These are phyloP conservation scores for Epicoccum nigrum DNA, from an alignment of 2,329 filamentous ascomycete species.

Conservation along the genomic window DNA sequence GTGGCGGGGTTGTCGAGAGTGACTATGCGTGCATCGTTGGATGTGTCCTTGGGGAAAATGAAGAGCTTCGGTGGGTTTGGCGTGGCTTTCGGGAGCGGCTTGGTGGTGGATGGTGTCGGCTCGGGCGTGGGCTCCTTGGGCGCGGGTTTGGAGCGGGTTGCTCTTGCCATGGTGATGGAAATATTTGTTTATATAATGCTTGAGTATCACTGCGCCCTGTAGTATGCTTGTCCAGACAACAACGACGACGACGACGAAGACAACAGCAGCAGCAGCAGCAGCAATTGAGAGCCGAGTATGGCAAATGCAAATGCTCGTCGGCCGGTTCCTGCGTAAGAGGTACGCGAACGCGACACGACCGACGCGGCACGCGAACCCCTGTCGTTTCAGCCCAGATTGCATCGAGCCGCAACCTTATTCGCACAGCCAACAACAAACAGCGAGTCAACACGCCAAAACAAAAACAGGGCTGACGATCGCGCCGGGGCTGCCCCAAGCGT, in stretches of 20 bases:
- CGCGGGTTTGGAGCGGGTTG: constrained; percentile 44
- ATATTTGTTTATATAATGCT: neutral
- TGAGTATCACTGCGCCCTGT: too few species aligned
- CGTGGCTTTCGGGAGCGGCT: constrained; percentile 45
- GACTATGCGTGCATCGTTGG: constrained; percentile 60
- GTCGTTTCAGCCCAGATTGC: constrained; percentile 37
- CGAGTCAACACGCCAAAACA: constrained; percentile 17
- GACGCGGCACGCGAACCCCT: constrained; percentile 35
- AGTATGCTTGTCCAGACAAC: too few species aligned
- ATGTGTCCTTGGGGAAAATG: constrained; percentile 61
- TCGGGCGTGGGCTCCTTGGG: constrained; percentile 31
- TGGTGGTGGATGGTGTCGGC: constrained; percentile 24
- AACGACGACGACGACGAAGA: too few species aligned
- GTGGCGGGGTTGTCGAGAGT: constrained; percentile 62
- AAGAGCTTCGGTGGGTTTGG: constrained; percentile 60
- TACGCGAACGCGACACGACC: constrained; percentile 13
- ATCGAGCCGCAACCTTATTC: constrained; percentile 32
- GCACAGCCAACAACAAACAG: constrained; percentile 27
- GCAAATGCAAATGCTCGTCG: neutral
- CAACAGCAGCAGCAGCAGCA: too few species aligned
- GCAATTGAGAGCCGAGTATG: neutral
- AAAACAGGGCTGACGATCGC: constrained; percentile 7
- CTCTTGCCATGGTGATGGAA: constrained; percentile 35
- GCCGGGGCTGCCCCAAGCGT: constrained; percentile 12
- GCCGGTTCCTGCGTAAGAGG: constrained; percentile 6